Evolutionary conservation across 2,329 filamentous ascomycete species (phyloP).

Genomic region (Boeremia lycopersici): DNA sequence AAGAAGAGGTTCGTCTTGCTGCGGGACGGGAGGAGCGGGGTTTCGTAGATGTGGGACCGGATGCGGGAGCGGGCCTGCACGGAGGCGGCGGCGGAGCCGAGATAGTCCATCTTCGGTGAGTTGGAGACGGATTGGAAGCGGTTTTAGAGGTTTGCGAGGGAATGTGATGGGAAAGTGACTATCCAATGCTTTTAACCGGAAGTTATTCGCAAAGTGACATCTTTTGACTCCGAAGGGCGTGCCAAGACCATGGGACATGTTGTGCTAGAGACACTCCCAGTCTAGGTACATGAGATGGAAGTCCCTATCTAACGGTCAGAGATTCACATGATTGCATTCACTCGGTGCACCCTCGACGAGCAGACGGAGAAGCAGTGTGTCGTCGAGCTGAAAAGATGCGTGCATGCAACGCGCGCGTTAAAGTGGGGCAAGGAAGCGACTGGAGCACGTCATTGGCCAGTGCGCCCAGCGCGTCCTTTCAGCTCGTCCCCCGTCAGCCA

Average conservation of each 20-base stretch:
- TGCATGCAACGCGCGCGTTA: background rate
- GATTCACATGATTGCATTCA: background rate
- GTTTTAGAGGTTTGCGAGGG: background rate
- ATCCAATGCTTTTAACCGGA: background rate
- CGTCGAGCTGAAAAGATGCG: background rate
- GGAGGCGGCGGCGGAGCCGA: constrained; percentile 1
- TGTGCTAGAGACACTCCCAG: background rate
- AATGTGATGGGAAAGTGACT: background rate
- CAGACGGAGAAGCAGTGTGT: background rate
- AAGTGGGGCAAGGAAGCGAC: background rate
- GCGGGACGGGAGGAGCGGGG: constrained; percentile 2
- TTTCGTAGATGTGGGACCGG: constrained; percentile 9
- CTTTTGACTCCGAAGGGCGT: background rate
- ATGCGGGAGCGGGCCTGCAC: constrained; percentile 6
- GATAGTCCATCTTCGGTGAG: background rate
- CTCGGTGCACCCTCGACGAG: background rate
- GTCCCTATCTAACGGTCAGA: too few relatives aligned
- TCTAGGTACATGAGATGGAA: too few relatives aligned
- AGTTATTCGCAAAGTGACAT: background rate
- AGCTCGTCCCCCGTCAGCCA: constrained; percentile 1
- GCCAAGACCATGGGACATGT: background rate
- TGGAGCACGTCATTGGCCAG: background rate
- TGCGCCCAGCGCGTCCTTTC: constrained; percentile 1
- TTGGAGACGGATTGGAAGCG: too few relatives aligned
- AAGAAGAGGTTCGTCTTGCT: constrained; percentile 1